phyloP scores from a whole-genome alignment of 176 grass and related monocot species.

The Oryza officinalis region DNA sequence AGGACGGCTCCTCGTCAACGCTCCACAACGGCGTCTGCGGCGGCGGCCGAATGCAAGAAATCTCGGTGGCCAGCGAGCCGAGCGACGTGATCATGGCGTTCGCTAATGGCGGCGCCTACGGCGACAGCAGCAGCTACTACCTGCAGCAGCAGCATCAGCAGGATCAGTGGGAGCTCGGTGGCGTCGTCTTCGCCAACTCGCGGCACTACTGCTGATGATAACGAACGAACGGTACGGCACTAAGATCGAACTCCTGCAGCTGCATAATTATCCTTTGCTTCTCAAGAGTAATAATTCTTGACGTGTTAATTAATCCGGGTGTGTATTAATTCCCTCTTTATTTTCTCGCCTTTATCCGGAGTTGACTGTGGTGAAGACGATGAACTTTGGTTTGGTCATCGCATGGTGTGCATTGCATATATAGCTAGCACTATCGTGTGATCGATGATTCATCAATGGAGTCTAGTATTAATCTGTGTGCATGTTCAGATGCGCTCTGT shows the following conservation, averaged over 20 bases:
- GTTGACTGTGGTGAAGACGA: constrained; percentile 35
- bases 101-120: constrained; percentile 24
- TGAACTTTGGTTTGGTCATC: constrained; percentile 42
- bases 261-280: constrained; percentile 20
- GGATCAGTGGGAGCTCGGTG: constrained; percentile 71
- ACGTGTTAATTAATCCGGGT: constrained; percentile 28
- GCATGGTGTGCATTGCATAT: constrained; percentile 38
- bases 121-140: constrained; percentile 27
- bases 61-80: constrained; percentile 33
- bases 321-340: constrained; percentile 23
- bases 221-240: constrained; percentile 45
- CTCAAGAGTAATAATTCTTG: constrained; percentile 31
- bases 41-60: constrained; percentile 42
- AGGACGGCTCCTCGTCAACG: constrained; percentile 53
- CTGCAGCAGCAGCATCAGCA: constrained; percentile 53
- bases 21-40: constrained; percentile 25
- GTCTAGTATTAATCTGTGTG: constrained; percentile 2
- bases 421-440: constrained; percentile 29
- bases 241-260: constrained; percentile 27
- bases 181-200: constrained; percentile 46
- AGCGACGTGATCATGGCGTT: constrained; percentile 41
- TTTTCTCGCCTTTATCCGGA: constrained; percentile 9
- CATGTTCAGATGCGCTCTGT: background rate
- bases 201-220: constrained; percentile 35
- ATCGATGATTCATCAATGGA: constrained; percentile 10